These are phyloP conservation scores for Sicyos baderoa DNA, from an alignment of 306 rosid species.

Conservation along the genomic window DNA sequence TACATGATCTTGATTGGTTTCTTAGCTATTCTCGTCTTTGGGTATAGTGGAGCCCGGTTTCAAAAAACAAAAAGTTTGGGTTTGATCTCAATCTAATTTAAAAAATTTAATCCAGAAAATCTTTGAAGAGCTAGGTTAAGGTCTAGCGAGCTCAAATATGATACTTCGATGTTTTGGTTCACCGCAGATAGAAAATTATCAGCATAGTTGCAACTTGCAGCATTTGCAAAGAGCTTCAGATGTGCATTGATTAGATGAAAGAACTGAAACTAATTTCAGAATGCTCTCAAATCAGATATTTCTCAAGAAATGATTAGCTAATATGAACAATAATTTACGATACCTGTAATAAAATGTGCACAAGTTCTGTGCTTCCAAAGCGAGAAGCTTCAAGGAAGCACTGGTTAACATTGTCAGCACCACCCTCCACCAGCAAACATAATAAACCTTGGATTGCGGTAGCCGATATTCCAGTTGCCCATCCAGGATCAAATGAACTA, in stretches of 20 bases:
- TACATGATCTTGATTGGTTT: not conserved
- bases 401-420: conserved; percentile 87
- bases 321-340: not conserved
- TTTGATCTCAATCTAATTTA: not conserved
- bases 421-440: conserved; percentile 76
- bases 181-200: not conserved
- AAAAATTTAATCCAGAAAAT: not conserved
- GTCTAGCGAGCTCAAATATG: not conserved
- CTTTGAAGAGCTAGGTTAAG: not conserved
- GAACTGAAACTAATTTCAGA: not conserved
- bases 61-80: too few relatives aligned
- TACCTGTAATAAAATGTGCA: conserved; percentile 78
- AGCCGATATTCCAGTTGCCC: conserved; percentile 74
- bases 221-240: conserved; percentile 2
- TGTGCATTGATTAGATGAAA: not conserved
- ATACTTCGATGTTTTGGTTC: not conserved
- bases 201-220: not conserved
- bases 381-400: conserved; percentile 92
- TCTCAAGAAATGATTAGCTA: not conserved
- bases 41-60: too few relatives aligned
- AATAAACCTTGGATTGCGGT: conserved; percentile 73
- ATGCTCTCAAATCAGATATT: not conserved
- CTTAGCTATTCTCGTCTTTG: not conserved
- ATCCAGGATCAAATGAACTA: conserved; percentile 71
- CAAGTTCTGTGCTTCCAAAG: conserved; percentile 86